These are phyloP conservation scores for Mucor velutinosus DNA, from an alignment of 371 early-diverging fungal genomes.

Conservation along the genomic window DNA sequence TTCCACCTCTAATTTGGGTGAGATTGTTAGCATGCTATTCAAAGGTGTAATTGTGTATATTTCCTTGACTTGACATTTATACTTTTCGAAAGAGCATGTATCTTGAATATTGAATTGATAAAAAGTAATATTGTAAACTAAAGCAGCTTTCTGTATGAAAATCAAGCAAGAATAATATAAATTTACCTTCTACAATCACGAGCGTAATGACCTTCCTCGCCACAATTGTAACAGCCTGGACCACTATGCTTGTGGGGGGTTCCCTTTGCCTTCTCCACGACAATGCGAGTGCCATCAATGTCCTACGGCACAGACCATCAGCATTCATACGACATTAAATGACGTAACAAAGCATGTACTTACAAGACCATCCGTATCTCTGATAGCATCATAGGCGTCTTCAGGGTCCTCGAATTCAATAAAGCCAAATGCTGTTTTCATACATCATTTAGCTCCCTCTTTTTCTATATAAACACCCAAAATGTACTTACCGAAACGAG, in stretches of 20 bases:
- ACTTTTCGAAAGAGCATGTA: conserved; percentile 2
- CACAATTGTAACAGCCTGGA: conserved; percentile 63
- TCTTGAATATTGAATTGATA: conserved; percentile 1
- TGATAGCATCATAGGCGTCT: conserved; percentile 73
- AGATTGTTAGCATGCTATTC: background rate
- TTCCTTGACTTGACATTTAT: conserved; percentile 1
- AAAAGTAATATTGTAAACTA: background rate
- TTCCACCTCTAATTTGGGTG: background rate
- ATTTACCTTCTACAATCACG: conserved; percentile 28
- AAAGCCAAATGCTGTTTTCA: conserved; percentile 54
- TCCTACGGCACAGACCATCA: conserved; percentile 12
- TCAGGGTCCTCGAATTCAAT: conserved; percentile 66
- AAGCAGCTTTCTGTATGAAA: conserved; percentile 1
- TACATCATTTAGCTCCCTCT: background rate
- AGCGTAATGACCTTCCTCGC: conserved; percentile 49
- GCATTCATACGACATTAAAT: background rate
- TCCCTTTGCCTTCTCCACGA: conserved; percentile 68
- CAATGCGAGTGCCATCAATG: conserved; percentile 58
- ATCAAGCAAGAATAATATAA: background rate
- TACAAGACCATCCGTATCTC: conserved; percentile 59
- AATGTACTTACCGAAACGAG: conserved; percentile 18
- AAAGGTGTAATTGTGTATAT: background rate
- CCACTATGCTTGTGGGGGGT: conserved; percentile 51
- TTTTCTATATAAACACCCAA: background rate
- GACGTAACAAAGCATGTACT: background rate